phyloP scores from a whole-genome alignment of 768 basidiomycete genomes.

The Suillus subaureus region DNA sequence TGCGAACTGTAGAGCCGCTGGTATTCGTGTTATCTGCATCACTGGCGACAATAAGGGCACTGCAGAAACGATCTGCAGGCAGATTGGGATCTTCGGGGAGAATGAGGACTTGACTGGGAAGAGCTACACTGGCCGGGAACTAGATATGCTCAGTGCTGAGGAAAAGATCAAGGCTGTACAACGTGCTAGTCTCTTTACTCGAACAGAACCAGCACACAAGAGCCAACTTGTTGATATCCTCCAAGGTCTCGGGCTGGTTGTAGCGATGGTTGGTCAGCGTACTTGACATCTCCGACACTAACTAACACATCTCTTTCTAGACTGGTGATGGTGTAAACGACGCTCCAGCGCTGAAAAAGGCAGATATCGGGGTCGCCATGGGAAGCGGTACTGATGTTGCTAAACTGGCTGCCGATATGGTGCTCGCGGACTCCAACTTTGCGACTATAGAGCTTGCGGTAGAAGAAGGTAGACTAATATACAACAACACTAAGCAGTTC shows the following conservation, averaged over 20 bases:
- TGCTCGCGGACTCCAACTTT: constrained; percentile 96
- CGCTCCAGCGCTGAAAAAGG: constrained; percentile 94
- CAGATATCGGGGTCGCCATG: constrained; percentile 99
- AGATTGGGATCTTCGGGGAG: constrained; percentile 90
- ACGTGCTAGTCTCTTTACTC: constrained; percentile 85
- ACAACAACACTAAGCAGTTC: constrained; percentile 99
- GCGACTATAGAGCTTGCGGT: constrained; percentile 96
- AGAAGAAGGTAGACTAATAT: constrained; percentile 96
- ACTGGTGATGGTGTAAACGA: constrained; percentile 99
- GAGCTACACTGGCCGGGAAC: constrained; percentile 92
- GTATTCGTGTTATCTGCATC: constrained; percentile 95
- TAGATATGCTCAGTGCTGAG: constrained; percentile 77
- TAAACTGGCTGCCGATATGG: constrained; percentile 98
- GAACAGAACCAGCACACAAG: constrained; percentile 96
- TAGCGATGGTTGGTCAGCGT: constrained; percentile 77
- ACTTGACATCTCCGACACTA: constrained; percentile 11
- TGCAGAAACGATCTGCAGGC: constrained; percentile 94
- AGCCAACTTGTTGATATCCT: constrained; percentile 91
- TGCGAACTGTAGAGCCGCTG: constrained; percentile 88
- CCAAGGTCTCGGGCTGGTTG: constrained; percentile 88
- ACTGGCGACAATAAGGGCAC: constrained; percentile 98
- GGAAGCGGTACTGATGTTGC: constrained; percentile 98
- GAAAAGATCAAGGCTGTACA: constrained; percentile 89
- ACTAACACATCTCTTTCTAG: constrained; percentile 40
- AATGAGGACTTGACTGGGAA: constrained; percentile 91